These are phyloP conservation scores for Eutrema yunnanense DNA, from an alignment of 345 rosid genomes.

Conservation along the genomic window DNA sequence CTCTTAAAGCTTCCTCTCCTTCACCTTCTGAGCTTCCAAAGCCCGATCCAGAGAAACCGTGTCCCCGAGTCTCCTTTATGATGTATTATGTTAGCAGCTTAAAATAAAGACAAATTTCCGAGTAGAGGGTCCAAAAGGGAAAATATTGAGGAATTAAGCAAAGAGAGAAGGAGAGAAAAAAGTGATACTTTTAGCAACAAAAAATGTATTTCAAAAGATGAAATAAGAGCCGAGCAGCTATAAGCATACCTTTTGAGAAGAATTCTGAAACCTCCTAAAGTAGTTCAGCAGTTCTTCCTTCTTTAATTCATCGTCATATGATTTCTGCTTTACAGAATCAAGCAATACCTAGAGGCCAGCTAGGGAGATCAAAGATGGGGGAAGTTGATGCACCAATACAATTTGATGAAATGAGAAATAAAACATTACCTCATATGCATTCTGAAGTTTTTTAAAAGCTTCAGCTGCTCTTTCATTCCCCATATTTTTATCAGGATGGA, in stretches of 20 bases:
- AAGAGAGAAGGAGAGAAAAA: background rate
- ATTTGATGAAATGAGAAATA: constrained; percentile 7
- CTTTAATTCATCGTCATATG: constrained; percentile 87
- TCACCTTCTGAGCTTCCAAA: constrained; percentile 55
- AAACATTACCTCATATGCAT: constrained; percentile 77
- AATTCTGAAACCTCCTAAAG: constrained; percentile 67
- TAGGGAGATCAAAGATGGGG: constrained; percentile 1
- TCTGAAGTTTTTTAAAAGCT: constrained; percentile 98
- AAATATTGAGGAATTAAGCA: background rate
- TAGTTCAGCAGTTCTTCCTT: constrained; percentile 81
- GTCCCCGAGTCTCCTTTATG: constrained; percentile 39
- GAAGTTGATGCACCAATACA: background rate
- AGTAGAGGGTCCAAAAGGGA: background rate
- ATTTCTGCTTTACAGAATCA: constrained; percentile 78
- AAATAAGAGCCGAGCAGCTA: background rate
- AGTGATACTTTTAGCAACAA: background rate
- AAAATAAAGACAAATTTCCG: constrained; percentile 10
- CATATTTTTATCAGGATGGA: constrained; percentile 98
- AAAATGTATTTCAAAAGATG: background rate
- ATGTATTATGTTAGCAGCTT: constrained; percentile 19
- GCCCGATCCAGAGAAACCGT: constrained; percentile 55
- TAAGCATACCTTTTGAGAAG: constrained; percentile 66
- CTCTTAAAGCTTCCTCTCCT: constrained; percentile 58
- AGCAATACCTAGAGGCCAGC: constrained; percentile 58
- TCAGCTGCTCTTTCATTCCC: constrained; percentile 98